Evolutionary conservation across 495 filamentous ascomycete species (phyloP), one percentile per base, ranked within the genome.

Genomic region (Sphaerosporella brunnea): DNA sequence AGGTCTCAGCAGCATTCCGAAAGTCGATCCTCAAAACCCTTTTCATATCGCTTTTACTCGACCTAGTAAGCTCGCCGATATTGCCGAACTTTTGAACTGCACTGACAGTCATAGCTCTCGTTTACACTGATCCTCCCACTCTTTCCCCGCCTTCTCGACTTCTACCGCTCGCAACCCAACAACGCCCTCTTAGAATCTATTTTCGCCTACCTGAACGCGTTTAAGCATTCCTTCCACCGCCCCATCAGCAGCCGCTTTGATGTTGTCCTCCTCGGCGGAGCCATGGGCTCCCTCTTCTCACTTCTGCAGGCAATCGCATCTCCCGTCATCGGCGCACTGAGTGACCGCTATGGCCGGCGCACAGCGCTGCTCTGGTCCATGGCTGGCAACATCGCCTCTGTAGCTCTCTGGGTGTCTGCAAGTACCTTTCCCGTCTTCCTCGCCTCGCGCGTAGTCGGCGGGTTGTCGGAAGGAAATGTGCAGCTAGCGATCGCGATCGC

Each of bases 91-190:
- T 23, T 26, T n/a, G 23, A 7, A 23, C 24, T 46, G 58, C 26
- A 48, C 45, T 53, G 8, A 18, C 23, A 49, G 47, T 36, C 20
- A 45, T 23, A 84, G 80, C 79, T 84, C 52, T 85, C 82, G 26
- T 86, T 86, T 62, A 96, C 92, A n/a, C 90, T 96, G 65, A 95
- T 96, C 65, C 80, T 97, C 3, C 90, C 90, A 0, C 77, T 97
- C 36, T 97, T 94, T 62, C 90, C 90, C 2, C 83, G 82, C 16
- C 78, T 97, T 15, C 77, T 97, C 62, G 76, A 86, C 58, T 96
- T 95, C 72, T 99, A 99, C 69, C 81, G 84, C 62, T 30, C 65
- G 66, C 36, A 60, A 62, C 46, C 58, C 62, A 39, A 65, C 63
- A 47, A 73, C 42, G 73, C 84, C 0, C 62, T 92, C 34, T 76